A percentile compares a stretch with the other conserved stretches of the same genome.
Conservation (phyloP, 2,329 filamentous ascomycete genomes). For the Allantophomopsis lycopodina region DNA sequence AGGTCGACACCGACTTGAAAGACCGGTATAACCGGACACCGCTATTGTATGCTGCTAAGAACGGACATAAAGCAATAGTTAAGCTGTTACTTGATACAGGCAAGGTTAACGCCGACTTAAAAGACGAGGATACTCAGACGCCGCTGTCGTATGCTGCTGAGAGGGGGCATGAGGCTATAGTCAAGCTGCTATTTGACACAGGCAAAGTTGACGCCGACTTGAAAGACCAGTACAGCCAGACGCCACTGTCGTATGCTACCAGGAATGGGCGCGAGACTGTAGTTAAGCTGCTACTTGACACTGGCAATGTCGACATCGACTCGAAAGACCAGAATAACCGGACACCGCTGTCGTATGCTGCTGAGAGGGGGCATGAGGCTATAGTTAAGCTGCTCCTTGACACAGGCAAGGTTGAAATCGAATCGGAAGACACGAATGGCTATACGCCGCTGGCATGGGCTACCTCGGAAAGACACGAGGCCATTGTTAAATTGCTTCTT, state of each 20-base stretch:
- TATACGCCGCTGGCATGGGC: no score
- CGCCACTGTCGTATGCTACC: no score
- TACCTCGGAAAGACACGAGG: no score
- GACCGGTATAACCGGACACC: constrained; percentile 5
- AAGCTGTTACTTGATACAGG: constrained; percentile 3
- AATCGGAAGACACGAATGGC: not conserved
- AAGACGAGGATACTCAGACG: constrained; percentile 1
- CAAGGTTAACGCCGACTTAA: constrained; percentile 1
- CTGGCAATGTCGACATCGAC: no score
- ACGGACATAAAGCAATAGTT: constrained; percentile 2
- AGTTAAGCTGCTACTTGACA: no score
- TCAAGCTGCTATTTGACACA: constrained; percentile 1
- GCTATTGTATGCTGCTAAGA: constrained; percentile 4
- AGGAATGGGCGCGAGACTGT: no score
- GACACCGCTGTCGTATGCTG: no score
- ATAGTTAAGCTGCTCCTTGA: not conserved
- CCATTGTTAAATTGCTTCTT: not conserved
- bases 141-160: not conserved
- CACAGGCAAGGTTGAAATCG: not conserved
- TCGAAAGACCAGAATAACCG: no score
- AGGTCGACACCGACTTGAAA: no score
- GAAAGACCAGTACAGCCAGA: no score
- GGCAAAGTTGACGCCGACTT: not conserved
- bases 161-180: not conserved
- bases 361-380: no score